A percentile compares a stretch with the other conserved stretches of the same genome.
Conservation (phyloP, 257 asterid species). For the Solanum chmielewskii region DNA sequence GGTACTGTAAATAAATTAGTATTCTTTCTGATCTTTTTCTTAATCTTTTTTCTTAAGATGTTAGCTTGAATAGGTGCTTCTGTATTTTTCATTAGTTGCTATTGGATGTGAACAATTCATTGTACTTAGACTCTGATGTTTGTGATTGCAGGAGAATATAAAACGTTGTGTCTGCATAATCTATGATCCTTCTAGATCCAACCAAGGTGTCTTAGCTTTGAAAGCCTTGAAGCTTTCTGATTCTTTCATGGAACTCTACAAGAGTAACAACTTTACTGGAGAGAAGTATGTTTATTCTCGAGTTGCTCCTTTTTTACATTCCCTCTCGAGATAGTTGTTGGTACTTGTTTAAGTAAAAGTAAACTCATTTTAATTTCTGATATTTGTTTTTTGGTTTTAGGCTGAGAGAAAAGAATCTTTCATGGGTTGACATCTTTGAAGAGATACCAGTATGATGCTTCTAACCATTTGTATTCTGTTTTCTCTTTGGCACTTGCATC, state of each 20-base stretch:
- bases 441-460: slow-evolving; percentile 85
- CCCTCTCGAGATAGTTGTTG: neutral
- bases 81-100: neutral
- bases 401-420: slow-evolving; percentile 91
- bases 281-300: slow-evolving; percentile 56
- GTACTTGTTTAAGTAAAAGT: neutral
- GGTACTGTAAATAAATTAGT: neutral
- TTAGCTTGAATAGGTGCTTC: neutral
- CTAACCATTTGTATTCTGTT: neutral
- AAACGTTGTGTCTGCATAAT: slow-evolving; percentile 91
- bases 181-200: slow-evolving; percentile 95
- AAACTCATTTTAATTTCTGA: neutral
- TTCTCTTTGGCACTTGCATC: neutral
- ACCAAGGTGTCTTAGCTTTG: slow-evolving; percentile 91
- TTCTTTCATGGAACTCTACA: slow-evolving; percentile 93
- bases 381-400: slow-evolving; percentile 23
- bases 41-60: neutral
- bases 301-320: neutral
- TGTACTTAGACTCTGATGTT: neutral
- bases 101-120: neutral
- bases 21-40: neutral
- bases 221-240: slow-evolving; percentile 97
- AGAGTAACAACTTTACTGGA: slow-evolving; percentile 77
- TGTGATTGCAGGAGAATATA: slow-evolving; percentile 71
- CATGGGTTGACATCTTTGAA: slow-evolving; percentile 97